phyloP scores from a whole-genome alignment of 768 basidiomycete genomes.

The Hirschioporus abietinus region DNA sequence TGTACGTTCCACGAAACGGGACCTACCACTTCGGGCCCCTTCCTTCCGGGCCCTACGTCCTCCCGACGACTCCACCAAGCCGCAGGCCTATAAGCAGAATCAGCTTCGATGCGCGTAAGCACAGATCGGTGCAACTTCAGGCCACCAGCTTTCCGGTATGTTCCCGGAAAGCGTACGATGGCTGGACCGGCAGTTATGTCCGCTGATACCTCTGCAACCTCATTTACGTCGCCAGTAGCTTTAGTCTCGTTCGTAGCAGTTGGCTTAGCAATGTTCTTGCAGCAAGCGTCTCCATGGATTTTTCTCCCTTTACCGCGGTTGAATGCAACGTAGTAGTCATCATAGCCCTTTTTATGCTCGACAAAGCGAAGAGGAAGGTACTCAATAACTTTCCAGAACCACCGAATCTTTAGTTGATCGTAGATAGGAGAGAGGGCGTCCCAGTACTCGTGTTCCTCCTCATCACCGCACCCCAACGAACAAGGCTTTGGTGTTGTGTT shows the following conservation, averaged over 20 bases:
- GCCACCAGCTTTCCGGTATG: slow-evolving; percentile 26
- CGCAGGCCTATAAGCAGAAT: neutral
- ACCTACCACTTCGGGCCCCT: neutral
- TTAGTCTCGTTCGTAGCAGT: slow-evolving; percentile 33
- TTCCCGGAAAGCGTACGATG: slow-evolving; percentile 15
- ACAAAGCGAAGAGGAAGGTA: slow-evolving; percentile 10
- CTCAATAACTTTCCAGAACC: slow-evolving; percentile 16
- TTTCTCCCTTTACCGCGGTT: slow-evolving; percentile 35
- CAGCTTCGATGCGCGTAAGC: slow-evolving; percentile 12
- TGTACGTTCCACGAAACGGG: neutral
- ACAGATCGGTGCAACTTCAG: slow-evolving; percentile 15
- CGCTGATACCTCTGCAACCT: too few species aligned
- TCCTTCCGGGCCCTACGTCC: neutral
- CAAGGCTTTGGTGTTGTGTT: neutral
- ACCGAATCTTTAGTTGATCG: slow-evolving; percentile 11
- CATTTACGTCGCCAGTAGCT: too few species aligned
- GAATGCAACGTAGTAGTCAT: slow-evolving; percentile 17
- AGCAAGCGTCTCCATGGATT: slow-evolving; percentile 24
- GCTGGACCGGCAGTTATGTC: too few species aligned
- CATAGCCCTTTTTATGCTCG: slow-evolving; percentile 18
- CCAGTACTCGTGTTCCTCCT: slow-evolving; percentile 7
- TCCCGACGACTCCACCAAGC: neutral
- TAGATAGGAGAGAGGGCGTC: slow-evolving; percentile 6
- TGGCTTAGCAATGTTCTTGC: slow-evolving; percentile 20
- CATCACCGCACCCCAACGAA: neutral